These are phyloP conservation scores for Phalaenopsis aphrodite DNA, from an alignment of 106 monocot species.

Conservation along the genomic window DNA sequence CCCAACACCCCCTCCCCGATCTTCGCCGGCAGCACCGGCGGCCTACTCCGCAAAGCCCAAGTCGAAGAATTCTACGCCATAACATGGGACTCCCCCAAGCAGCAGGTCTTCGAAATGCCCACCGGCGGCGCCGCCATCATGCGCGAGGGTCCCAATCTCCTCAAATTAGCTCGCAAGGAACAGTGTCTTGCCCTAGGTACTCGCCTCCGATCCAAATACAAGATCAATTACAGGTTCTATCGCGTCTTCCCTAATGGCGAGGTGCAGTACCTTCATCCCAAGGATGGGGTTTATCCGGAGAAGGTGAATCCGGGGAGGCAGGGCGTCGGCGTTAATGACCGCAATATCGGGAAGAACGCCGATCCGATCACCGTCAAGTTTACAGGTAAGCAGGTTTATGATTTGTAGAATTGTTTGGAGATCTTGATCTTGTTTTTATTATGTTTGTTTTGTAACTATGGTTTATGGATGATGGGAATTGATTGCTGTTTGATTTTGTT, in stretches of 20 bases:
- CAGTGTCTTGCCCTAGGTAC: slow-evolving; percentile 94
- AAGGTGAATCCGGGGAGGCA: slow-evolving; percentile 87
- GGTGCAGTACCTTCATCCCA: slow-evolving; percentile 96
- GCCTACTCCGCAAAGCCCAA: slow-evolving; percentile 88
- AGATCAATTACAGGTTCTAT: slow-evolving; percentile 97
- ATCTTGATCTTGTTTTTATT: not conserved
- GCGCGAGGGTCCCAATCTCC: slow-evolving; percentile 86
- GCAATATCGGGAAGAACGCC: slow-evolving; percentile 87
- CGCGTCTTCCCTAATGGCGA: slow-evolving; percentile 95
- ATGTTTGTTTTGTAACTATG: no score
- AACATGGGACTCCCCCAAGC: slow-evolving; percentile 90
- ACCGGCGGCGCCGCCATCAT: slow-evolving; percentile 93
- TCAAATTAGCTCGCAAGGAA: slow-evolving; percentile 92
- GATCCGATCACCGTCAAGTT: slow-evolving; percentile 95
- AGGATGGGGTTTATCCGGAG: slow-evolving; percentile 97
- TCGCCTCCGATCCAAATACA: slow-evolving; percentile 84
- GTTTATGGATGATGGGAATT: no score
- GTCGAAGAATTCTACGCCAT: slow-evolving; percentile 97
- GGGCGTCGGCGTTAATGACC: slow-evolving; percentile 68
- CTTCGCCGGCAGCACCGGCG: slow-evolving; percentile 91
- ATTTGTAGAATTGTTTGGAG: slow-evolving; percentile 29
- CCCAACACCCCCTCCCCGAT: slow-evolving; percentile 93
- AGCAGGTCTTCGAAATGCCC: slow-evolving; percentile 98
- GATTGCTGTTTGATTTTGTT: no score
- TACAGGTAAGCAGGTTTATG: slow-evolving; percentile 80